Evolutionary conservation across 306 rosid species (phyloP).

Genomic region (Alnus glutinosa): DNA sequence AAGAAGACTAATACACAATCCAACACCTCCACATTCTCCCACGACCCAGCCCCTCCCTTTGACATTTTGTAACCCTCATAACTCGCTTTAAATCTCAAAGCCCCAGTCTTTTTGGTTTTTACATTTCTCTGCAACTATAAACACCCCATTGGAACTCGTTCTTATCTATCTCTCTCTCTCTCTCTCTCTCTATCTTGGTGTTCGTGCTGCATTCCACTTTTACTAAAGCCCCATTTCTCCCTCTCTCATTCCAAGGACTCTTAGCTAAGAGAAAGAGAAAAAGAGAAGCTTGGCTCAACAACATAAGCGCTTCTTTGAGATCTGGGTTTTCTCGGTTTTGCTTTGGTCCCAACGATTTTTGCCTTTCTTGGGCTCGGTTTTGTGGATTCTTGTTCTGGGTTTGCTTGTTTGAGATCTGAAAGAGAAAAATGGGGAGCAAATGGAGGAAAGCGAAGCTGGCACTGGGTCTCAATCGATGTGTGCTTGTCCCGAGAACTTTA

Average conservation of each 20-base stretch:
- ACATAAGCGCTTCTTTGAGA: slow-evolving; percentile 51
- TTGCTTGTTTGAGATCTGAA: slow-evolving; percentile 36
- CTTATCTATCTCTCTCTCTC: background rate
- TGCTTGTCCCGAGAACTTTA: slow-evolving; percentile 69
- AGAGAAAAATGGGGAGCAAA: slow-evolving; percentile 75
- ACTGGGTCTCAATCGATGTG: slow-evolving; percentile 80
- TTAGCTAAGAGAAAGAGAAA: slow-evolving; percentile 3
- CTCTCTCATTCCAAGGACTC: slow-evolving; percentile 25
- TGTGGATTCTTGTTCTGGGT: slow-evolving; percentile 18
- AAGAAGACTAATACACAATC: slow-evolving; percentile 23
- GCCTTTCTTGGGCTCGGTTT: slow-evolving; percentile 7
- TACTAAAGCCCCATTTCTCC: slow-evolving; percentile 46
- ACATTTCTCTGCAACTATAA: slow-evolving; percentile 13
- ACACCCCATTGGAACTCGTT: slow-evolving; percentile 3
- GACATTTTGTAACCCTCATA: slow-evolving; percentile 24
- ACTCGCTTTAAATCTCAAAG: background rate
- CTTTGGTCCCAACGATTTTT: slow-evolving; percentile 17
- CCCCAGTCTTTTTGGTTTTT: background rate
- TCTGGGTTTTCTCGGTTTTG: slow-evolving; percentile 58
- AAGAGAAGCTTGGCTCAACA: slow-evolving; percentile 29
- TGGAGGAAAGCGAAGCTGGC: slow-evolving; percentile 94
- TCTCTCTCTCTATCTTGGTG: slow-evolving; percentile 42
- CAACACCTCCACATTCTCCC: background rate
- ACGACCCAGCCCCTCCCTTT: slow-evolving; percentile 30
- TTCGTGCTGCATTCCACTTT: slow-evolving; percentile 64